Evolutionary conservation across 371 early-diverging fungal species (phyloP).

Genomic region (Mucor sp.): DNA sequence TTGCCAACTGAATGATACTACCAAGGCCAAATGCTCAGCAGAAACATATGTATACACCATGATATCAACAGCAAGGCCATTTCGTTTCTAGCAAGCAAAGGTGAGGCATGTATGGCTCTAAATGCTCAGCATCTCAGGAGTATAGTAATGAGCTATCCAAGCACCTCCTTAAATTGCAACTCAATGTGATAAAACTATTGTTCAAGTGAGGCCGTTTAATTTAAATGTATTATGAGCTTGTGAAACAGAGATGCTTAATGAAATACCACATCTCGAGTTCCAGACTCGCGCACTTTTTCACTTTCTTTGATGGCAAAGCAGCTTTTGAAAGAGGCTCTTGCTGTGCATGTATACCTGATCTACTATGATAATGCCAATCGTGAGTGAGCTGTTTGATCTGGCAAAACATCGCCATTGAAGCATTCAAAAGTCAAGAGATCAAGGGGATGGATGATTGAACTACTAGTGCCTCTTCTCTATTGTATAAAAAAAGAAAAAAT

Average conservation of each 20-base stretch:
- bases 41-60: too few species aligned
- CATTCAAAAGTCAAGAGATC: not conserved
- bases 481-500: not conserved
- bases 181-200: not conserved
- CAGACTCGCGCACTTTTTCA: not conserved
- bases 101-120: not conserved
- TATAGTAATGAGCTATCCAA: not conserved
- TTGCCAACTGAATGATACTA: too few species aligned
- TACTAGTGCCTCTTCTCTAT: not conserved
- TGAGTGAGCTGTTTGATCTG: not conserved
- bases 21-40: too few species aligned
- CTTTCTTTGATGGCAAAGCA: not conserved
- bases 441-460: not conserved
- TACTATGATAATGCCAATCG: not conserved
- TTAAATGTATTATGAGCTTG: not conserved
- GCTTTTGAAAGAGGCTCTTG: too few species aligned
- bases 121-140: not conserved
- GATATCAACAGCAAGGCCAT: too few species aligned
- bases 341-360: not conserved
- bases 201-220: not conserved
- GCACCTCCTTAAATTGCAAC: not conserved
- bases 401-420: not conserved
- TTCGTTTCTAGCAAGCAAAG: too few species aligned
- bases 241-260: not conserved
- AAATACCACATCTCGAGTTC: not conserved